Base-by-base conservation (phyloP, 371 early-diverging fungal genomes). In the Mucor sp. region DNA sequence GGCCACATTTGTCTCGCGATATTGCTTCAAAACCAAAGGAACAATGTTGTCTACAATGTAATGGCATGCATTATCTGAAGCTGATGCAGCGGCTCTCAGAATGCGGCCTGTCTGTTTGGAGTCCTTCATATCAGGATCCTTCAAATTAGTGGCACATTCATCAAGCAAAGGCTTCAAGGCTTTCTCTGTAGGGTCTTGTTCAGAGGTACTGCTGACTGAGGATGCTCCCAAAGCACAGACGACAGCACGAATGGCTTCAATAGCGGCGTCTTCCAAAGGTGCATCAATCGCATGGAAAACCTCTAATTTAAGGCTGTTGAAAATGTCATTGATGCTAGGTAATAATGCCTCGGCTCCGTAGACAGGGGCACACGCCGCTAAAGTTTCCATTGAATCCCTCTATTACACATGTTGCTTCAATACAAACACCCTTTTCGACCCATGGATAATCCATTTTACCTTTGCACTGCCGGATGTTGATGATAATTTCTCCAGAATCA, bases 401-500 rank as follows among this genome's bases (percentile, higher is more conserved):
- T 94, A n/a, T n/a, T n/a, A 58, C 56, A 25, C 53, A 12, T 9
- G 1, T 32, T 64, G 55, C 17, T 35, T 41, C 3, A 21, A 47
- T 68, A 6, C 50, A 39, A 21, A 19, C 15, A 27, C 14, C 0
- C n/a, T n/a, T n/a, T 14, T 11, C 12, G 27, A 21, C 17, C 25
- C 23, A 4, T 28, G 11, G 25, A 4, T 25, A 4, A 1, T 25
- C 14, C 6, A 11, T 14, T 47, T 50, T 68, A 94, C 90, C 88
- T 97, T 98, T 33, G 96, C 99, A 66, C 90, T 91, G 3, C 86
- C 88, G 4, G 94, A 93, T 6, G 90, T 89, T 0, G 98, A 94
- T 1, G 92, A 80, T 6, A 97, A 82, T 75, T 97, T 99, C 69
- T 95, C 95, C 19, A 96, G 74, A 19, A 98, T 82, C n/a, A 92